phyloP scores from a whole-genome alignment of 2,329 filamentous ascomycete species.

The Fonsecaea nubica region DNA sequence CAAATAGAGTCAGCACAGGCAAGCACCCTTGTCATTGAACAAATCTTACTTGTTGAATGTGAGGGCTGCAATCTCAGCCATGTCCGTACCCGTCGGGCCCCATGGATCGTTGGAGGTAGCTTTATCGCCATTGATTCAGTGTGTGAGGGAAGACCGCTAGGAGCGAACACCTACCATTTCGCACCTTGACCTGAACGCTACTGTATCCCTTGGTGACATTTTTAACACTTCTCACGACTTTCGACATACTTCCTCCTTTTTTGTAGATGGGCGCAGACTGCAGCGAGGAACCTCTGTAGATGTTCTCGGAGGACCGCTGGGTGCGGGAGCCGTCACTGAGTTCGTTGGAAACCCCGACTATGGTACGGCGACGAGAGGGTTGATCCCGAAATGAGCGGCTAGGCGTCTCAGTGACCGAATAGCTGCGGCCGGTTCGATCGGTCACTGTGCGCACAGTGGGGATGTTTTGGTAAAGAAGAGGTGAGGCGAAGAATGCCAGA shows the following conservation, averaged over 20 bases:
- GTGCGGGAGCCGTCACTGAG: constrained; percentile 16
- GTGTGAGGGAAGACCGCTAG: neutral
- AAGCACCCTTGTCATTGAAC: neutral
- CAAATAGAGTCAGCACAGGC: constrained; percentile 27
- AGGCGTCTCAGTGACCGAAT: constrained; percentile 38
- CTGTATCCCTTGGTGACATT: constrained; percentile 99
- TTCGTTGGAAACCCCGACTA: constrained; percentile 35
- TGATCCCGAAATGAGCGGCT: constrained; percentile 34
- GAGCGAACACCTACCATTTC: constrained; percentile 75
- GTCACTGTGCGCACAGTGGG: constrained; percentile 37
- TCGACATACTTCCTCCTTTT: constrained; percentile 71
- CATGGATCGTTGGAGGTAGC: constrained; percentile 98
- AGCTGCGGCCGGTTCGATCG: constrained; percentile 36
- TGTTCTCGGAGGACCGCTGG: constrained; percentile 24
- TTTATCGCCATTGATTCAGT: constrained; percentile 49
- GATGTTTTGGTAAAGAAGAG: constrained; percentile 35
- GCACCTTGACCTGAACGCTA: constrained; percentile 93
- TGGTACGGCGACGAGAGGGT: constrained; percentile 35
- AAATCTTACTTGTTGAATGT: constrained; percentile 86
- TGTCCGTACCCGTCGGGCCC: constrained; percentile 96
- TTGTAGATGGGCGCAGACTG: constrained; percentile 32
- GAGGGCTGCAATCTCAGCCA: constrained; percentile 97
- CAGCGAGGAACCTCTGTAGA: constrained; percentile 34
- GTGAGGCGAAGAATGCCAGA: constrained; percentile 40
- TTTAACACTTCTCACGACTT: constrained; percentile 96